phyloP scores from a whole-genome alignment of 108 stramenopile species.

The Pseudonitzschia delicatissima region DNA sequence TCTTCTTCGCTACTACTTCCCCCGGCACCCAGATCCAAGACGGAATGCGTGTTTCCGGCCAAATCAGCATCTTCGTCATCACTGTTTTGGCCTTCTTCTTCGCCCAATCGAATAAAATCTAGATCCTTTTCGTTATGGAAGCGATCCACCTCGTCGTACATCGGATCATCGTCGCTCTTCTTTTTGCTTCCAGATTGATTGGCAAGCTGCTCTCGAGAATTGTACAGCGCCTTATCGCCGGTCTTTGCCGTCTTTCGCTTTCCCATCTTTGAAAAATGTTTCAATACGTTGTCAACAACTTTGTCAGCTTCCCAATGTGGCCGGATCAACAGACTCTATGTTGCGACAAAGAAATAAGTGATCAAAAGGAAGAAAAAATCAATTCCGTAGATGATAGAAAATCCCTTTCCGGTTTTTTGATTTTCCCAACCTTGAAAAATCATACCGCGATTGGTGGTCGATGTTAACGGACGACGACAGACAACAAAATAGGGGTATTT shows the following conservation, averaged over 20 bases:
- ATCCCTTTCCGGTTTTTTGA: too few relatives aligned
- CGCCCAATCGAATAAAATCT: not conserved
- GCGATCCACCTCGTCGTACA: conserved; percentile 14
- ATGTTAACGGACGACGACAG: too few relatives aligned
- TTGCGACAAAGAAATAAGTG: too few relatives aligned
- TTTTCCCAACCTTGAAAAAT: too few relatives aligned
- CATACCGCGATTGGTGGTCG: too few relatives aligned
- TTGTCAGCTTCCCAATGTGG: too few relatives aligned
- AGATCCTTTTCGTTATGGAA: conserved; percentile 12
- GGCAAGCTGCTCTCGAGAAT: conserved; percentile 11
- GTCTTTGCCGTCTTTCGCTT: conserved; percentile 71
- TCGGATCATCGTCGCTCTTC: not conserved
- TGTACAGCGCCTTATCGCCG: conserved; percentile 61
- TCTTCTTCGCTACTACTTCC: conserved; percentile 49
- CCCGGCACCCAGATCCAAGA: conserved; percentile 59
- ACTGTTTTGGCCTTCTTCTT: not conserved
- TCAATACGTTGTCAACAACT: too few relatives aligned
- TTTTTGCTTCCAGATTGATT: not conserved
- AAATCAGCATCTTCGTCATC: conserved; percentile 7
- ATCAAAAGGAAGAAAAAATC: too few relatives aligned
- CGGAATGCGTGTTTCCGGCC: not conserved
- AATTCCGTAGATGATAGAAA: too few relatives aligned
- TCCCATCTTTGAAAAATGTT: too few relatives aligned
- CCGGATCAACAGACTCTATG: too few relatives aligned
- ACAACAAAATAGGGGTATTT: too few relatives aligned